Base-by-base conservation (phyloP, 2,329 filamentous ascomycete genomes). In the Paradendryphiella salina region DNA sequence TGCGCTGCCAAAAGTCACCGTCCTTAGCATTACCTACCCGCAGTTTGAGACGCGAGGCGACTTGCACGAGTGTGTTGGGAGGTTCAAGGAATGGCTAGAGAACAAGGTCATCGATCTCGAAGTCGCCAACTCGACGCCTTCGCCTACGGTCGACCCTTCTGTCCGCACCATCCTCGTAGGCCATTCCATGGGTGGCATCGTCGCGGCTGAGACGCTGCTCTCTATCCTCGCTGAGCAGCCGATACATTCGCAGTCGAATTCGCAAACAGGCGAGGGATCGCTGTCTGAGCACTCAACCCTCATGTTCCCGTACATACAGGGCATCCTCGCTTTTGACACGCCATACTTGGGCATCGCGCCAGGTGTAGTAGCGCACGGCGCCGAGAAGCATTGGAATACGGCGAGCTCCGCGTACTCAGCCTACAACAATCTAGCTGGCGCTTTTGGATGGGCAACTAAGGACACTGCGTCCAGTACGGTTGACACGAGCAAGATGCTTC, bases 61-160 rank as follows among this genome's bases (percentile, higher is more conserved):
- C 67, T 75, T 94, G 39, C 77, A 80, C 38, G 82, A 87, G 54
- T 88, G 86, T 68, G 88, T 93, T 52, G 78, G 79, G 53, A 80
- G 83, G 21, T 92, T 94, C 74, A 84, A 86, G 59, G 86, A 89
- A 75, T 94, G 89, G 87, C 83, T 97, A 13, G 85, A 92, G 60
- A 87, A 96, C 69, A 89, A 89, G 64, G 89, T 97, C 63, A 96
- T 97, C 64, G 94, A 97, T 72, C 79, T 96, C 65, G 93, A 99
- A 75, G 92, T 96, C 50, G 85, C 82, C 21, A 88, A 89, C 61
- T 80, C 81, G 37, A 93, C 90, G 0, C 83, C 89, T 1, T 92
- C 88, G 4, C 92, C 92, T 0, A 96, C 89, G 0, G 82, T 96
- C 57, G 90, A 95, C 54, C 90, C 91, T 4, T 90, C 87, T 0